Percentiles rank a stretch among this genome's conserved stretches.
Evolutionary conservation across 2,329 filamentous ascomycete genomes (phyloP).

Genomic region (Sporothrix brasiliensis): DNA sequence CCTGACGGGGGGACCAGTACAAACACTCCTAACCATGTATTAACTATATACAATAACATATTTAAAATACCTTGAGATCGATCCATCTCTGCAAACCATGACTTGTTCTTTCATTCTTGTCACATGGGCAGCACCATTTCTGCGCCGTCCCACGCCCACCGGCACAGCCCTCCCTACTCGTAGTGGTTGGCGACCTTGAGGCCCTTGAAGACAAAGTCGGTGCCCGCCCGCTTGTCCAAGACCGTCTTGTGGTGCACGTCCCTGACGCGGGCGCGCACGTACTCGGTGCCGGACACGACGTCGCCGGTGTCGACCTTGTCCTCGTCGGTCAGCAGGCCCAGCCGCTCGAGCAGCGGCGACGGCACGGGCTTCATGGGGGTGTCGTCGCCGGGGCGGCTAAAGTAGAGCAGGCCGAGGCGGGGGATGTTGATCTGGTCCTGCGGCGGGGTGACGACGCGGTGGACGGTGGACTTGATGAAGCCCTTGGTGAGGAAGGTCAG

Average conservation of each 20-base stretch:
- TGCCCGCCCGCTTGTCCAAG: slow-evolving; percentile 49
- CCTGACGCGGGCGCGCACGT: slow-evolving; percentile 51
- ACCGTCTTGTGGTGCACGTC: slow-evolving; percentile 52
- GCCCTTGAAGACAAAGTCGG: slow-evolving; percentile 36
- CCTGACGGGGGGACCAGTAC: too few species aligned
- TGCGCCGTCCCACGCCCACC: background rate
- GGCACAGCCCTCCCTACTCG: background rate
- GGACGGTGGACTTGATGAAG: slow-evolving; percentile 38
- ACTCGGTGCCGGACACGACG: slow-evolving; percentile 49
- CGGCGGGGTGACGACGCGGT: slow-evolving; percentile 38
- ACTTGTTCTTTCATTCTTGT: background rate
- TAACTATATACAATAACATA: too few species aligned
- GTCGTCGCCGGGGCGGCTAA: slow-evolving; percentile 47
- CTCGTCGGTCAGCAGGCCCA: slow-evolving; percentile 46
- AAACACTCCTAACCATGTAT: too few species aligned
- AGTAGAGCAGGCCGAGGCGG: slow-evolving; percentile 55
- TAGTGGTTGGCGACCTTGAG: slow-evolving; percentile 29
- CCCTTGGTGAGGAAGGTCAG: slow-evolving; percentile 42
- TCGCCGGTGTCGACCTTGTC: slow-evolving; percentile 45
- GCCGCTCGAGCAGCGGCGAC: slow-evolving; percentile 37
- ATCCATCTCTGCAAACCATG: too few species aligned
- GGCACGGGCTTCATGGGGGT: slow-evolving; percentile 32
- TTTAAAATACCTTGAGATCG: too few species aligned
- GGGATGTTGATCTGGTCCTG: slow-evolving; percentile 51
- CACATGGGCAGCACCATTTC: background rate